Percentiles rank a stretch among this genome's conserved stretches.
Conservation (phyloP, 805 yeast species). For the Hanseniaspora pseudoguilliermondii region DNA sequence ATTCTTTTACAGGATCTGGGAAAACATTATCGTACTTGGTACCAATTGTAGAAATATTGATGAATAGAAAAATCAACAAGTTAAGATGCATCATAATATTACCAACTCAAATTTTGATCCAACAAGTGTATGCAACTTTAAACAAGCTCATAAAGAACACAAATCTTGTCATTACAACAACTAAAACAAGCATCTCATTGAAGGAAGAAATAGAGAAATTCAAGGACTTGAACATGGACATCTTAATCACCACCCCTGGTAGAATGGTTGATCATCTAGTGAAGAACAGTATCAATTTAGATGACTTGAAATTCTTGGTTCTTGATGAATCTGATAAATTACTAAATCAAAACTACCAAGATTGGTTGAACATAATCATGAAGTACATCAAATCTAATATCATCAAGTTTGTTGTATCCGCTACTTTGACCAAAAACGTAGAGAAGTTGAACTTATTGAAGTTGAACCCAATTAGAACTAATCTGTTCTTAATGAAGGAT, state of each 20-base stretch:
- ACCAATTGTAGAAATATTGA: slow-evolving; percentile 64
- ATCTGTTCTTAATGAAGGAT: slow-evolving; percentile 56
- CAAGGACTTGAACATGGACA: slow-evolving; percentile 42
- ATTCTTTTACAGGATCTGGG: slow-evolving; percentile 94
- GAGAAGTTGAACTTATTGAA: slow-evolving; percentile 66
- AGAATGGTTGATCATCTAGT: slow-evolving; percentile 64
- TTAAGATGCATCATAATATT: slow-evolving; percentile 66
- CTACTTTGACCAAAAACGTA: slow-evolving; percentile 87
- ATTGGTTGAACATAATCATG: slow-evolving; percentile 62
- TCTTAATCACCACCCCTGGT: slow-evolving; percentile 64
- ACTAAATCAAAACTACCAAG: slow-evolving; percentile 80
- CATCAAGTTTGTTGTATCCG: slow-evolving; percentile 70
- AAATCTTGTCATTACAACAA: slow-evolving; percentile 38
- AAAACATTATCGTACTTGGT: slow-evolving; percentile 80
- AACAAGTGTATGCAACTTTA: slow-evolving; percentile 64
- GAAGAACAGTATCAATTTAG: slow-evolving; percentile 33
- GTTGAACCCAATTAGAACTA: slow-evolving; percentile 44
- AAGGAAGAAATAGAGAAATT: slow-evolving; percentile 51
- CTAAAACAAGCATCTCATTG: slow-evolving; percentile 42
- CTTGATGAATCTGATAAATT: slow-evolving; percentile 75
- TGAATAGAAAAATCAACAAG: slow-evolving; percentile 52
- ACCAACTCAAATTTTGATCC: slow-evolving; percentile 80
- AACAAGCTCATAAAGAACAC: slow-evolving; percentile 52
- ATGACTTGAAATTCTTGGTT: slow-evolving; percentile 47
- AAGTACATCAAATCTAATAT: slow-evolving; percentile 28